Conservation (phyloP, 495 filamentous ascomycete genomes). For the Parmelia sp. region DNA sequence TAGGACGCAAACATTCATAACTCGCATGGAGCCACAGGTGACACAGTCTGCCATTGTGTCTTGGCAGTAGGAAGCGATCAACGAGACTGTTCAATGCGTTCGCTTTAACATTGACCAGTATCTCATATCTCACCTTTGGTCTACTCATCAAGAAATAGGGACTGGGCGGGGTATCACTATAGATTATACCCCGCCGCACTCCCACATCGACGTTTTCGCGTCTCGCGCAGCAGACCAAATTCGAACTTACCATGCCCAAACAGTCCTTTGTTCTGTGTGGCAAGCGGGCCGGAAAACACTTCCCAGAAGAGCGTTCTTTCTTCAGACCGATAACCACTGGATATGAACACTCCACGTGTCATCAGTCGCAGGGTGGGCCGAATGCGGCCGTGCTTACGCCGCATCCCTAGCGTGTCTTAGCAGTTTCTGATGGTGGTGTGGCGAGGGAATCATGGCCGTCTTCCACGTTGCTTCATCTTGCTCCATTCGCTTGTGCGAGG, state of each 20-base stretch:
- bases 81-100: neutral
- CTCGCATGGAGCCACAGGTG: slow-evolving; percentile 9
- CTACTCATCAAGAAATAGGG: neutral
- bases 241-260: neutral
- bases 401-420: neutral
- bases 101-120: neutral
- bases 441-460: neutral
- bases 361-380: neutral
- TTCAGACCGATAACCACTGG: neutral
- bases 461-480: neutral
- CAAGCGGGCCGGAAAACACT: neutral
- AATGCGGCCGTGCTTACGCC: neutral
- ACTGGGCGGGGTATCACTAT: neutral
- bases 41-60: slow-evolving; percentile 5
- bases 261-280: neutral
- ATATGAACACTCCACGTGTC: neutral
- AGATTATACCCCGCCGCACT: neutral
- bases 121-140: neutral
- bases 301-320: too few relatives aligned
- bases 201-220: neutral
- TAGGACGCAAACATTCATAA: slow-evolving; percentile 15
- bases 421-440: neutral
- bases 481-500: neutral
- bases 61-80: neutral
- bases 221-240: neutral